Percentiles rank a stretch among this genome's conserved stretches.
phyloP scores from a whole-genome alignment of 1,139 yeast genomes.

The Magnusiomyces sp. region DNA sequence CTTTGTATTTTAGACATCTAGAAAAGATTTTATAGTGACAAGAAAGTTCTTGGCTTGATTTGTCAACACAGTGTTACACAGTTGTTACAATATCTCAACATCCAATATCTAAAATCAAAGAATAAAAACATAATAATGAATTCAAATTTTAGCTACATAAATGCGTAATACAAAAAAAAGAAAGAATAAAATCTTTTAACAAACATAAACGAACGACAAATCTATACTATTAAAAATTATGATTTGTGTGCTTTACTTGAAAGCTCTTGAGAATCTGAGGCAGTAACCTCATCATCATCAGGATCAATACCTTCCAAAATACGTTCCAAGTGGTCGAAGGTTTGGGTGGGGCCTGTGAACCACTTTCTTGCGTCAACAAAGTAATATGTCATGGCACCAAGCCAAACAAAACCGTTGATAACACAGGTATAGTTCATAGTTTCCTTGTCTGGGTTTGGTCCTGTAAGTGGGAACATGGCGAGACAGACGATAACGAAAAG shows the following conservation, averaged over 20 bases:
- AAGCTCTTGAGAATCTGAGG: not conserved
- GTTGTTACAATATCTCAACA: too few relatives aligned
- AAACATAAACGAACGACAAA: not conserved
- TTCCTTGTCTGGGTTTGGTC: conserved; percentile 39
- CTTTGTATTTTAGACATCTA: too few relatives aligned
- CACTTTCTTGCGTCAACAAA: conserved; percentile 49
- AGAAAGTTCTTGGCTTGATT: too few relatives aligned
- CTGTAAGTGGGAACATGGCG: conserved; percentile 50
- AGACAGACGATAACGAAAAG: conserved; percentile 51
- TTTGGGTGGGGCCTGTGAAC: conserved; percentile 55
- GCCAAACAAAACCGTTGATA: conserved; percentile 46
- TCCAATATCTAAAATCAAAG: too few relatives aligned
- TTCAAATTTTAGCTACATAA: too few relatives aligned
- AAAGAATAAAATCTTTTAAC: not conserved
- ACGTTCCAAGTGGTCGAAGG: conserved; percentile 33
- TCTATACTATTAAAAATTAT: not conserved
- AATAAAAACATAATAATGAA: too few relatives aligned
- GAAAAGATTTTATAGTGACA: too few relatives aligned
- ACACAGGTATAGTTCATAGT: conserved; percentile 57
- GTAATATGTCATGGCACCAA: conserved; percentile 43
- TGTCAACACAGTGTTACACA: too few relatives aligned
- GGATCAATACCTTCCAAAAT: conserved; percentile 18
- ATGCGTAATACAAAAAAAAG: too few relatives aligned
- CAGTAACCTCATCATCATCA: conserved; percentile 13
- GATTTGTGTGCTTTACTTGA: not conserved